phyloP scores from a whole-genome alignment of 805 yeast species.

The Zygosaccharomyces bisporus region DNA sequence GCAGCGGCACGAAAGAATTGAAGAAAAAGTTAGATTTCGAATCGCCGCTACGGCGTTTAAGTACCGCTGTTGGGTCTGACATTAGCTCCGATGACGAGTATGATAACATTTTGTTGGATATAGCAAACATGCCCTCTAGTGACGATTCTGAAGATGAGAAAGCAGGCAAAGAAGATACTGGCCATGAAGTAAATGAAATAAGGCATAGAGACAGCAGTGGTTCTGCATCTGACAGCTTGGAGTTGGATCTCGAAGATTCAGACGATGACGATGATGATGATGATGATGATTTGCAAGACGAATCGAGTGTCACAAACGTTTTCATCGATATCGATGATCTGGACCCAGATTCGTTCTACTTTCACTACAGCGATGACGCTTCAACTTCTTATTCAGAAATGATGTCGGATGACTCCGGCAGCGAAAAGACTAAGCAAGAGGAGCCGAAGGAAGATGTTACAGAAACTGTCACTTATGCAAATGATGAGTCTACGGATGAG shows the following conservation, averaged over 20 bases:
- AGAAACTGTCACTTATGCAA: conserved; percentile 41
- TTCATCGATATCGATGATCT: conserved; percentile 39
- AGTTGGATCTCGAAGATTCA: conserved; percentile 22
- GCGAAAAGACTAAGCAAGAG: conserved; percentile 5
- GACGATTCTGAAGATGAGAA: conserved; percentile 36
- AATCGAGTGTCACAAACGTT: conserved; percentile 40
- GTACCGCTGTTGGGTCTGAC: conserved; percentile 19
- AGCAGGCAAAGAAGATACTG: conserved; percentile 33
- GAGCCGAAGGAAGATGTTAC: conserved; percentile 29
- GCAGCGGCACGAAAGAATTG: neutral
- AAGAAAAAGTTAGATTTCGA: conserved; percentile 18
- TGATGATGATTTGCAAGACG: conserved; percentile 35
- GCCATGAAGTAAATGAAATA: conserved; percentile 39
- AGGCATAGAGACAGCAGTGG: conserved; percentile 9
- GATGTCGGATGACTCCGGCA: conserved; percentile 44
- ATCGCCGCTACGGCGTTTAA: conserved; percentile 26
- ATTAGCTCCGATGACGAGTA: conserved; percentile 35
- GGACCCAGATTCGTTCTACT: conserved; percentile 37
- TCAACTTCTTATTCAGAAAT: conserved; percentile 25
- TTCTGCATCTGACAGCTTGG: conserved; percentile 18
- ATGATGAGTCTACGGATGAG: conserved; percentile 93
- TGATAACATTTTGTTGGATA: conserved; percentile 34
- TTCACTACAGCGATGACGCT: conserved; percentile 31
- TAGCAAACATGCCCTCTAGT: conserved; percentile 36
- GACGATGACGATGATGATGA: conserved; percentile 17